Base-by-base conservation (phyloP, 1,139 yeast species). In the Geotrichum carabidarum region DNA sequence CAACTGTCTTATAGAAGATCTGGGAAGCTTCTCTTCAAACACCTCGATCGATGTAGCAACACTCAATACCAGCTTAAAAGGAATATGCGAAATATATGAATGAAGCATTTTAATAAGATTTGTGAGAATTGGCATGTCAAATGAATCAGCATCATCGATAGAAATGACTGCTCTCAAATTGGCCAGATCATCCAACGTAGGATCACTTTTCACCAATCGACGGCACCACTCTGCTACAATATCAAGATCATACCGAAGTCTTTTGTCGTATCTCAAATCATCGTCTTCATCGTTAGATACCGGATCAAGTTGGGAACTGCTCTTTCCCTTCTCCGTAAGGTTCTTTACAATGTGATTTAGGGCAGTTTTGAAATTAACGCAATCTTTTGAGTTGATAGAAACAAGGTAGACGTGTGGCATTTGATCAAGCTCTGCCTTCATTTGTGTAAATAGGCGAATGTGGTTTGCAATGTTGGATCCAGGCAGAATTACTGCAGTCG, bases 141-240 rank as follows among this genome's bases (percentile, higher is more conserved):
- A 76, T 2, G 85, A 76, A 61, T 82, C 86, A 1, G 86, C 77
- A 64, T 84, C 89, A 62, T 84, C 86, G n/a, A 85, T 64, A 6
- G 83, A 68, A 4, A 82, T 67, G 12, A 80, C 68, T 17, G 78
- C 63, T 22, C 76, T 62, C 12, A 71, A 52, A 57, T 58, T 60
- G 34, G 55, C 51, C 57, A 63, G 40, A 51, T 62, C 44, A 48
- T 60, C 34, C 41, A 57, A 12, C 2, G 35, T 9, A 7, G 47
- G 44, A 18, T 53, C 51, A 12, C 50, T 53, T n/a, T 51, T 56
- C 32, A 56, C 64, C 46, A 64, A 64, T 12, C 56, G 60, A 8
- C 56, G 46, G 53, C 68, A 76, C 80, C 82, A 81, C 38, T 77
- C 79, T 22, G 67, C 72, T 12, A 82, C 65, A n/a, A 78, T 70